A percentile compares a stretch with the other conserved stretches of the same genome.
phyloP scores from a whole-genome alignment of 352 stramenopile species.

The Phytopythium boreale region DNA sequence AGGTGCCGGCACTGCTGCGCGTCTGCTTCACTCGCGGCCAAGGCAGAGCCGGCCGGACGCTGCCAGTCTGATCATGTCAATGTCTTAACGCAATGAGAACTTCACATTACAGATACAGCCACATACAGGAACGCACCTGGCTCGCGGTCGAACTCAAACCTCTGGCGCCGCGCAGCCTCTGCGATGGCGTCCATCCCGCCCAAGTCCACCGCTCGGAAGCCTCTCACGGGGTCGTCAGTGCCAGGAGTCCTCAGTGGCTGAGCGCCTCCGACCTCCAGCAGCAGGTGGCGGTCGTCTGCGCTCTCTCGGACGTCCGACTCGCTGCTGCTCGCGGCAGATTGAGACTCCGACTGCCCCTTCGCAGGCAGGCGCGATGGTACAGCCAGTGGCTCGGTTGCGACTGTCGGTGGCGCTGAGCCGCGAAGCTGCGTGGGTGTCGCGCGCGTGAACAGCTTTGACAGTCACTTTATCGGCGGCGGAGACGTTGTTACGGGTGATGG shows the following conservation, averaged over 20 bases:
- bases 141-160: conserved; percentile 25
- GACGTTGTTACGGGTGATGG: too few species aligned
- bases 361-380: neutral
- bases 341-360: neutral
- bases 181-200: conserved; percentile 27
- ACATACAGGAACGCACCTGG: conserved; percentile 9
- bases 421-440: conserved; percentile 3
- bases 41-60: too few species aligned
- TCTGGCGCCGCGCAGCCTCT: conserved; percentile 23
- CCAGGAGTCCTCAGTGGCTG: neutral
- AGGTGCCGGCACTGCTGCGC: neutral
- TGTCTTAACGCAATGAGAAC: neutral
- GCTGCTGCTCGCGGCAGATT: neutral
- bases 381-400: neutral
- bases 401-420: neutral
- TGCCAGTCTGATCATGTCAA: neutral
- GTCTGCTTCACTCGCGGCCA: neutral
- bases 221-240: conserved; percentile 1
- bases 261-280: neutral
- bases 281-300: neutral
- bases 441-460: conserved; percentile 23
- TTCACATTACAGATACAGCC: neutral
- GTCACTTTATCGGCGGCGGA: neutral
- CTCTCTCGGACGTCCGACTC: neutral
- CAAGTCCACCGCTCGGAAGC: conserved; percentile 13